These are phyloP conservation scores for Deinandra increscens DNA, from an alignment of 129 eudicot genomes.

Conservation along the genomic window DNA sequence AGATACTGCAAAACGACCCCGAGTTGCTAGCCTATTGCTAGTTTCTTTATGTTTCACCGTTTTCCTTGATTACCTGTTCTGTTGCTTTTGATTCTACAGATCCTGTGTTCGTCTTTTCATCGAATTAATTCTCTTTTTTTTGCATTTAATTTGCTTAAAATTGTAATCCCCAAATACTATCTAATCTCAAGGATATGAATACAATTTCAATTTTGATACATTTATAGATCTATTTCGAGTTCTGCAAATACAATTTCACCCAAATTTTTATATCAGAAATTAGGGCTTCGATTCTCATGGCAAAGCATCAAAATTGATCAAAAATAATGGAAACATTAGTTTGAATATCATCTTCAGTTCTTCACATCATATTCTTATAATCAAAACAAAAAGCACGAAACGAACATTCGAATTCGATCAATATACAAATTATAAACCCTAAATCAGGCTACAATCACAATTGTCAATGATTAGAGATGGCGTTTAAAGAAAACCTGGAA, in stretches of 20 bases:
- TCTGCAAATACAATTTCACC: not conserved
- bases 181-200: not conserved
- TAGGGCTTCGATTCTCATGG: not conserved
- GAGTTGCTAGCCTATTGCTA: conserved; percentile 11
- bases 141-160: not conserved
- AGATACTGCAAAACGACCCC: not conserved
- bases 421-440: conserved; percentile 12
- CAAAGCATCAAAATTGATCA: not conserved
- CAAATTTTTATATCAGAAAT: too few species aligned
- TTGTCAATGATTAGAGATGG: not conserved
- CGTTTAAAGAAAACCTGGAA: conserved; percentile 5
- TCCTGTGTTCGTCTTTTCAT: not conserved
- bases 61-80: not conserved
- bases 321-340: not conserved
- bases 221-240: not conserved
- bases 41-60: not conserved
- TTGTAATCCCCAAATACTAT: not conserved
- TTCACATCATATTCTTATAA: not conserved
- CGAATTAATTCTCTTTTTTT: not conserved
- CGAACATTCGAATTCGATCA: not conserved
- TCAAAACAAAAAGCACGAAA: not conserved
- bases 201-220: not conserved
- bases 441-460: conserved; percentile 7
- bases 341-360: not conserved
- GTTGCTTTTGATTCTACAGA: not conserved